Evolutionary conservation across 208 protist genomes (phyloP), one percentile per base, ranked within the genome.

Genomic region (Balamuthia mandrillaris): DNA sequence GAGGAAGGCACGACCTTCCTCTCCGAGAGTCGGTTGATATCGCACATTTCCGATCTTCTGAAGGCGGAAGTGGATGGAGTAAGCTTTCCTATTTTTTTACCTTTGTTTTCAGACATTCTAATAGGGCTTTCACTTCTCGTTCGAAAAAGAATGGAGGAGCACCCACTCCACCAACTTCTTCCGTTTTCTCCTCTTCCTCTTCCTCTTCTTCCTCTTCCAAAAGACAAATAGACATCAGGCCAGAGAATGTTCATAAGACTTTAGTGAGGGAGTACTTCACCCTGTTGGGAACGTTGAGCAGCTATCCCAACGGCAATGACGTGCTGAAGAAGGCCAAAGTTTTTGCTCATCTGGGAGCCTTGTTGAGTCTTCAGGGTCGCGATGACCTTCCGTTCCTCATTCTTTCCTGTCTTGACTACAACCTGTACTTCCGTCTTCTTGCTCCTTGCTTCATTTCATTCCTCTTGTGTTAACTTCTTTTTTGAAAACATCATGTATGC

Each of bases 231-330:
- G n/a, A n/a, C n/a, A n/a, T n/a, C n/a, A n/a, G n/a, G n/a, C 77
- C 83, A 3, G 88, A 90, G 16, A 84, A 82, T 9, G 79, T 90
- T 3, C 58, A 85, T 0, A 90, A 90, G 58, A 90, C 83, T 0
- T 88, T 90, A 84, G 74, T 84, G 18, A 33, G 84, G 24, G 88
- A 90, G 35, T 90, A 90, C 29, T 90, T 90, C 35, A 90, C 88
- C 2, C 86, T 90, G 75, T 35, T 85, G 41, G 81, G 63, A 33
- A 70, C 60, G 44, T 51, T 86, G 33, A 78, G 63, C 4, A 78
- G 63, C 31, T 56, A 33, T 0, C 27, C 74, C 35, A 27, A 39
- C 10, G 88, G 89, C 18, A 27, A 88, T 21, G 84, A 90, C 12
- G 65, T 91, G 12, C 37, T 90, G 18, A 72, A 81, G 2, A 35